Evolutionary conservation across 257 asterid genomes (phyloP), one percentile per base, ranked within the genome.

Genomic region (Salvia hispanica): DNA sequence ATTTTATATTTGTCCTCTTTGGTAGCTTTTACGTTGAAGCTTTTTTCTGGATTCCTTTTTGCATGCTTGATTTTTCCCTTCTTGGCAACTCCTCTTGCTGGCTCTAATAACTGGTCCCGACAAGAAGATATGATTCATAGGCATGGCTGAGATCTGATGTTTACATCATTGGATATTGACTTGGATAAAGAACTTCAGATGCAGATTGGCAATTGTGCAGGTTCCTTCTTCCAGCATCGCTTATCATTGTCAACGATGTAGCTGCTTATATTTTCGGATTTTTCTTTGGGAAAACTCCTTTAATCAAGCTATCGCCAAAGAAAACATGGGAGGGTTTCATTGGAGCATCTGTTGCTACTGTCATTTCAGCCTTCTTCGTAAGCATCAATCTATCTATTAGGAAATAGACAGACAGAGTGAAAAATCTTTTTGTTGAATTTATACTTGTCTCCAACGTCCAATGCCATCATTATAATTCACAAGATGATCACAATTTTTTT

Each of bases 161-260:
- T 56, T 54, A 55, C 65, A 14, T 69, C 37, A 37, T 18, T 36
- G 31, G 33, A 62, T n/a, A 59, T 37, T 65, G 55, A 67, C 70
- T 33, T 76, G 42, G 62, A 14, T 74, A 68, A 67, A 69, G 65
- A 73, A 69, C 72, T 70, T 79, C 40, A 74, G 53, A 73, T 58
- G 45, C 62, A 55, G 70, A 39, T 67, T 76, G 63, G 59, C 52
- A 62, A 48, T 69, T 43, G 53, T 86, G 90, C 97, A 90, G 97
- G 97, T 90, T 90, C 82, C 97, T 88, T 84, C 95, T 90, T 78
- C 97, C 97, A 56, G 97, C 96, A 74, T 90, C 96, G 46, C 96
- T 90, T 62, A 88, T 90, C 25, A 90, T 86, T 63, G 80, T 90
- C 78, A 86, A 88, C 55, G 97, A 90, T 64, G 82, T 84, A 54